A percentile compares a stretch with the other conserved stretches of the same genome.
phyloP scores from a whole-genome alignment of 176 grass and related monocot genomes.

The Carex kokanica region DNA sequence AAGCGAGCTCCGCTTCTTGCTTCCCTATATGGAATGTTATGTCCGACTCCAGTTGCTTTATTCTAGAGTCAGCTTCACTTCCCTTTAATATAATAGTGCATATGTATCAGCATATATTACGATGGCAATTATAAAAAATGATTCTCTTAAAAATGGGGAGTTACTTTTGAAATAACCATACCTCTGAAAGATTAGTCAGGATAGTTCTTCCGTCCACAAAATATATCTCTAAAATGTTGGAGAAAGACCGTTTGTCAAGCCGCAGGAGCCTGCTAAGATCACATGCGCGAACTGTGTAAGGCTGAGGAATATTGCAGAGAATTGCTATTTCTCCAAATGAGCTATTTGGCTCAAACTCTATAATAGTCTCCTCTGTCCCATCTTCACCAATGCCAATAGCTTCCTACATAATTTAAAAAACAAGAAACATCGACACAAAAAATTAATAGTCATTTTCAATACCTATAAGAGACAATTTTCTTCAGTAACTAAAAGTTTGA shows the following conservation, averaged over 20 bases:
- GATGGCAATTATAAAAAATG: not conserved
- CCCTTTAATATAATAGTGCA: slow-evolving; percentile 33
- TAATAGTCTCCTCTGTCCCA: slow-evolving; percentile 63
- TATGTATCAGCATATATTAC: not conserved
- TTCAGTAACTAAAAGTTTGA: not conserved
- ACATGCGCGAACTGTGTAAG: slow-evolving; percentile 69
- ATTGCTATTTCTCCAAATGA: slow-evolving; percentile 86
- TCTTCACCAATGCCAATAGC: slow-evolving; percentile 68
- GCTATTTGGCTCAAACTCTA: slow-evolving; percentile 49
- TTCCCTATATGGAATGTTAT: slow-evolving; percentile 90
- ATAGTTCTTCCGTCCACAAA: slow-evolving; percentile 80
- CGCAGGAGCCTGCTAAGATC: slow-evolving; percentile 75
- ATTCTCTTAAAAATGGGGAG: not conserved
- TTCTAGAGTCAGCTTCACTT: slow-evolving; percentile 45
- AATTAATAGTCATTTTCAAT: not conserved
- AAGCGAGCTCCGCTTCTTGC: slow-evolving; percentile 81
- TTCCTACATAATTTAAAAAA: slow-evolving; percentile 42
- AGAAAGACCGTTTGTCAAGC: slow-evolving; percentile 77
- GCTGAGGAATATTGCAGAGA: slow-evolving; percentile 88
- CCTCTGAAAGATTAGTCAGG: slow-evolving; percentile 81
- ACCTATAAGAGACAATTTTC: not conserved
- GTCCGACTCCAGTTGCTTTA: slow-evolving; percentile 80
- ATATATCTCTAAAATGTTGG: slow-evolving; percentile 87
- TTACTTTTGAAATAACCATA: slow-evolving; percentile 22
- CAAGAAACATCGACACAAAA: not conserved